phyloP scores from a whole-genome alignment of 129 eudicot genomes.

The Apium graveolens region DNA sequence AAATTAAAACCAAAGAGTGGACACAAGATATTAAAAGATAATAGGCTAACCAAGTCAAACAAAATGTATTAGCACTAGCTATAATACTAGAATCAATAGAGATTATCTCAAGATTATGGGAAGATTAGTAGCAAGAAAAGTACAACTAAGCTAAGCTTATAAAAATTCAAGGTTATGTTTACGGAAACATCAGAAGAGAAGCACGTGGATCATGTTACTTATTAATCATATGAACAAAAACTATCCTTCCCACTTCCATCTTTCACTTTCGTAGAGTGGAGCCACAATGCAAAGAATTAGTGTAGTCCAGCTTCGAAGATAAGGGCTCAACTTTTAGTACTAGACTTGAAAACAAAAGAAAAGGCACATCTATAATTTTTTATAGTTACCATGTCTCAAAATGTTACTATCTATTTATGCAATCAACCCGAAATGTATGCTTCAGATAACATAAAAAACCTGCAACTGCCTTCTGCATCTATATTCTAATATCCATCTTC shows the following conservation, averaged over 20 bases:
- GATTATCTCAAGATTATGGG: constrained; percentile 7
- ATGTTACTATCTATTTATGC: not conserved
- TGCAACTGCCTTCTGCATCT: not conserved
- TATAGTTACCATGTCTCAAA: not conserved
- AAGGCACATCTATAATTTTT: not conserved
- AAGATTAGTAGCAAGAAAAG: not conserved
- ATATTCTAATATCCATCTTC: not conserved
- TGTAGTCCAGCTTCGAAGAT: constrained; percentile 14
- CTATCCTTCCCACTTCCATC: constrained; percentile 5
- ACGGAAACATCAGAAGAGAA: not conserved
- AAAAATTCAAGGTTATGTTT: not conserved
- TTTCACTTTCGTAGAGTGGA: constrained; percentile 11
- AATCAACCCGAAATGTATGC: not conserved
- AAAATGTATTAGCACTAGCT: not conserved
- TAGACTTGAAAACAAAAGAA: not conserved
- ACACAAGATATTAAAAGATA: not conserved
- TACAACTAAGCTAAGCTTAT: not conserved
- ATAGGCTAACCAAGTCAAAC: constrained; percentile 1
- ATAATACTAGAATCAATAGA: not conserved
- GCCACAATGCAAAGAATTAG: constrained; percentile 6
- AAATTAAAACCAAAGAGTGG: not conserved
- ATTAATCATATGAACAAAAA: constrained; percentile 1
- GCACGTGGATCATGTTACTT: constrained; percentile 5
- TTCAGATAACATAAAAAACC: not conserved
- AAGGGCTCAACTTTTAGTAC: constrained; percentile 3